Evolutionary conservation across 106 monocot species (phyloP), one percentile per base, ranked within the genome.

Genomic region (Allium fistulosum): DNA sequence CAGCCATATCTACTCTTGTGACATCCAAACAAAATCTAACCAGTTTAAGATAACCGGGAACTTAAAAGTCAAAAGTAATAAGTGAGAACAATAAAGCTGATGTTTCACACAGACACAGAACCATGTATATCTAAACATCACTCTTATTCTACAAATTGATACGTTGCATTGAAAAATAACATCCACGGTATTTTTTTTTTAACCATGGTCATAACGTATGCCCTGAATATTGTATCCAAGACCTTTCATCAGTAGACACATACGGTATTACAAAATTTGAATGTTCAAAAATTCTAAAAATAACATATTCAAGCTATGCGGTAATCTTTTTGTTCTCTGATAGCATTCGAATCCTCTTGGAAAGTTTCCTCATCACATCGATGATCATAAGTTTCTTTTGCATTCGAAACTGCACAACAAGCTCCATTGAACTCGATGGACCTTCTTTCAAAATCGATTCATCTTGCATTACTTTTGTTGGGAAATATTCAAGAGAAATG

Each of bases 381-480:
- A 99, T 72, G 61, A 99, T 77, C 93, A 81, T 57, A 46, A 77
- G 65, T 76, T 99, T 99, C 79, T 99, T 99, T 46, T 93, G 87
- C 83, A 93, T 79, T 64, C 93, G 80, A 65, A 87, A 99, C 68
- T 81, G 80, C 7, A 99, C 74, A 0, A 84, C 99, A 61, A 99
- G 26, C 59, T 79, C 75, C 70, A 79, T 87, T 7, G 82, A 78
- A 69, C 59, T 49, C 6, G 90, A 80, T 17, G 78, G 62, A 52
- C 58, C 62, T 2, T 51, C 74, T 75, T 77, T 93, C 49, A 99
- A 63, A 48, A 87, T 58, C 11, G 69, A 61, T 69, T 99, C 99
- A 74, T 99, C 99, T 70, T 99, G 82, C 93, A 90, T 93, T 66
- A 93, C 78, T 78, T 93, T 93, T 15, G 99, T 93, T 9, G 93